A percentile compares a stretch with the other conserved stretches of the same genome.
phyloP scores from a whole-genome alignment of 805 yeast genomes.

The Candida saitoana region DNA sequence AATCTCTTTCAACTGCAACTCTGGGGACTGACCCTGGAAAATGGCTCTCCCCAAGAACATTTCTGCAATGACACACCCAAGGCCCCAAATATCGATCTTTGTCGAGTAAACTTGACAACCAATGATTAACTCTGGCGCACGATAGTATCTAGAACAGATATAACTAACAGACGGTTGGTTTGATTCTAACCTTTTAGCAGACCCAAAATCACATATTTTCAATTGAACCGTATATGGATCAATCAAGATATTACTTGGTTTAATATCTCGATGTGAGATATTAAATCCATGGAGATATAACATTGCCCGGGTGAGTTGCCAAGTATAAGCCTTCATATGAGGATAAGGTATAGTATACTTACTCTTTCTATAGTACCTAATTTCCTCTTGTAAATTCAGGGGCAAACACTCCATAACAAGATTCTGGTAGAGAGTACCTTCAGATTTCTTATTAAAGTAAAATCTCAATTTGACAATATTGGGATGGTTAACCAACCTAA shows the following conservation, averaged over 20 bases:
- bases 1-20: conserved; percentile 84
- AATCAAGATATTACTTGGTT: conserved; percentile 76
- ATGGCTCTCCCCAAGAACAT: conserved; percentile 88
- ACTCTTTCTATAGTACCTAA: conserved; percentile 60
- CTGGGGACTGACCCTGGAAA: conserved; percentile 92
- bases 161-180: conserved; percentile 89
- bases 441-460: conserved; percentile 69
- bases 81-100: conserved; percentile 95
- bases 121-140: conserved; percentile 93
- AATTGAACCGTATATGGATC: conserved; percentile 64
- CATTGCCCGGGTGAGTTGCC: conserved; percentile 81
- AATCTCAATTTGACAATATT: conserved; percentile 67
- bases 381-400: conserved; percentile 72
- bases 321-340: conserved; percentile 72
- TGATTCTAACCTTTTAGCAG: conserved; percentile 74
- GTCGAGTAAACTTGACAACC: conserved; percentile 86
- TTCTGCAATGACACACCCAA: conserved; percentile 95
- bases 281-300: conserved; percentile 75
- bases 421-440: conserved; percentile 69
- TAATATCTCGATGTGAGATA: conserved; percentile 79
- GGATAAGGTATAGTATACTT: conserved; percentile 63
- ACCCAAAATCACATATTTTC: conserved; percentile 82
- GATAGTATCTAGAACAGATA: conserved; percentile 91
- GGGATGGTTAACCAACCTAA: conserved; percentile 74
- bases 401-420: conserved; percentile 86